Evolutionary conservation across 2,329 filamentous ascomycete species (phyloP).

Genomic region (Talaromyces sp.): DNA sequence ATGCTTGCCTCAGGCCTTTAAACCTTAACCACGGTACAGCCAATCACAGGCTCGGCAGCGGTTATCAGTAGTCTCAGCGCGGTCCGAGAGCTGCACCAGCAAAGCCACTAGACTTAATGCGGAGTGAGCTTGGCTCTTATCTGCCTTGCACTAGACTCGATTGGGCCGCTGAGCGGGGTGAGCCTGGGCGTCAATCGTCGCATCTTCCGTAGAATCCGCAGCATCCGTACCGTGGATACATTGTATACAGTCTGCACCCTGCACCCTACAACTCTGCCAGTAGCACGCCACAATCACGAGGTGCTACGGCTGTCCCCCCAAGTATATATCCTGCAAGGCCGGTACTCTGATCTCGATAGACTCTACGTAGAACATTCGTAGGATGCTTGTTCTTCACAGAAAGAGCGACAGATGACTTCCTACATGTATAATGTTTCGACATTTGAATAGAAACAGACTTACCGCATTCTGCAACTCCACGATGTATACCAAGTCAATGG

Average conservation of each 20-base stretch:
- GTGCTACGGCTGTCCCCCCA: not conserved
- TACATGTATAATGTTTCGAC: no score
- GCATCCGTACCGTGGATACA: constrained; percentile 5
- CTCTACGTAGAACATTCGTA: no score
- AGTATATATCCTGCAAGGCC: not conserved
- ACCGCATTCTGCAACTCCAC: constrained; percentile 6
- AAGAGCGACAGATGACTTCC: no score
- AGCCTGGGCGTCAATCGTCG: constrained; percentile 2
- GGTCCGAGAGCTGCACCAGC: not conserved
- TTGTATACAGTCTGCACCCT: not conserved
- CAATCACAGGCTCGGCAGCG: not conserved
- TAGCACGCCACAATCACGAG: not conserved
- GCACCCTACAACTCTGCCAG: not conserved
- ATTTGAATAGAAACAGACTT: no score
- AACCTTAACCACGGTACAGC: not conserved
- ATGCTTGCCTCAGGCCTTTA: not conserved
- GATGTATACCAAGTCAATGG: not conserved
- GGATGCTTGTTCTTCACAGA: no score
- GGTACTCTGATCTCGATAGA: not conserved
- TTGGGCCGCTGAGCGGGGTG: not conserved
- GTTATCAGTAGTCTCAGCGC: not conserved
- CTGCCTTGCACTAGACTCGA: not conserved
- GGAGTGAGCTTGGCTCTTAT: not conserved
- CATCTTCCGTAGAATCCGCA: constrained; percentile 5
- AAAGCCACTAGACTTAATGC: not conserved